Evolutionary conservation across 2,329 filamentous ascomycete genomes (phyloP).

Genomic region (Magnaporthiopsis rhizophila): DNA sequence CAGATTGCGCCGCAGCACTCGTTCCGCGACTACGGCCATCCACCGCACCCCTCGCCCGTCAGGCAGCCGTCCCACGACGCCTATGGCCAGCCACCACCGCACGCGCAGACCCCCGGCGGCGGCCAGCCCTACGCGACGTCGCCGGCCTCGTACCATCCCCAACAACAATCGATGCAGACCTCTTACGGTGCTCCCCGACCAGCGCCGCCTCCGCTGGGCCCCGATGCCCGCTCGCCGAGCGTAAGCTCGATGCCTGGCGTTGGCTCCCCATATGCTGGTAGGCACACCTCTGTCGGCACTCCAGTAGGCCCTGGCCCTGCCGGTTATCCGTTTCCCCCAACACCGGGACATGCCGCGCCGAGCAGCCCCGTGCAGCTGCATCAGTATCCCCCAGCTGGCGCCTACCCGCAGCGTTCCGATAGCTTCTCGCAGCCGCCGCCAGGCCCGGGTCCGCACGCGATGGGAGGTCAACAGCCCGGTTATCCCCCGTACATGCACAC

Average conservation of each 20-base stretch:
- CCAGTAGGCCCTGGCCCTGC: constrained; percentile 19
- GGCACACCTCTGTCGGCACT: constrained; percentile 4
- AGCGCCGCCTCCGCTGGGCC: constrained; percentile 35
- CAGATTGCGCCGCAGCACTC: constrained; percentile 35
- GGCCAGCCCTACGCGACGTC: constrained; percentile 27
- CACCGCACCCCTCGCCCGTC: constrained; percentile 39
- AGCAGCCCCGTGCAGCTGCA: constrained; percentile 44
- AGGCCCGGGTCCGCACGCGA: constrained; percentile 10
- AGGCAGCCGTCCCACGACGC: constrained; percentile 35
- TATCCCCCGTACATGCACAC: constrained; percentile 31
- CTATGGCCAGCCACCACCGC: constrained; percentile 24
- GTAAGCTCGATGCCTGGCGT: constrained; percentile 33
- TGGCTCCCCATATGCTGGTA: constrained; percentile 31
- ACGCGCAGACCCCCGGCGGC: constrained; percentile 22
- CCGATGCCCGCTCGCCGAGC: constrained; percentile 44
- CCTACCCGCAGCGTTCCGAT: constrained; percentile 34
- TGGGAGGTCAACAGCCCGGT: constrained; percentile 23
- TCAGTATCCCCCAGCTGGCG: constrained; percentile 36
- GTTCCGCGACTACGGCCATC: constrained; percentile 43
- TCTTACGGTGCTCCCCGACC: constrained; percentile 31
- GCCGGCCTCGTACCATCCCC: constrained; percentile 28
- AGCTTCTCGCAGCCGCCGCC: constrained; percentile 31
- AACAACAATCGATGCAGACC: constrained; percentile 6
- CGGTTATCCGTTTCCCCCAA: constrained; percentile 44
- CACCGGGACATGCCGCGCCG: constrained; percentile 32